Conservation (phyloP, 202 grass and related monocot genomes). For the Setaria italica region DNA sequence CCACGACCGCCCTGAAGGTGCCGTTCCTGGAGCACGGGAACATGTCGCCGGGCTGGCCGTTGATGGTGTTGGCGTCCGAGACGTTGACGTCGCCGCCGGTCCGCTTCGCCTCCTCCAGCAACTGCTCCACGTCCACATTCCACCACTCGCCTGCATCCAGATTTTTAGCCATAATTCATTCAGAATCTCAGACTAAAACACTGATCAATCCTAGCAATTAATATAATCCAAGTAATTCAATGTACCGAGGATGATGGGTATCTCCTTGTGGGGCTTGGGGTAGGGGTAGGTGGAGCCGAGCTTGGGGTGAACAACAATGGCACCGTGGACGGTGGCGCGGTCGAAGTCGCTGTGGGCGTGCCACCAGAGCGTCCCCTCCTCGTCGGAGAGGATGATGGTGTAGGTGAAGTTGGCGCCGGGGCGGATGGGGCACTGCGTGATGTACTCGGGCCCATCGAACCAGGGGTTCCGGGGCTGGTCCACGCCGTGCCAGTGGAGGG, state of each 20-base stretch:
- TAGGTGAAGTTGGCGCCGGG: slow-evolving; percentile 64
- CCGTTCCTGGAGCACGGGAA: slow-evolving; percentile 59
- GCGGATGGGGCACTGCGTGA: slow-evolving; percentile 71
- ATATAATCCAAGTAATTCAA: too few relatives aligned
- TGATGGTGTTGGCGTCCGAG: slow-evolving; percentile 82
- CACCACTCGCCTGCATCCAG: slow-evolving; percentile 60
- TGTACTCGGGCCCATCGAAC: slow-evolving; percentile 72
- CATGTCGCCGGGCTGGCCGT: slow-evolving; percentile 70
- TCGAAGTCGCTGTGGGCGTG: slow-evolving; percentile 73
- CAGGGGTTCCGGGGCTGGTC: slow-evolving; percentile 66
- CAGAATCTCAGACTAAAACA: too few relatives aligned
- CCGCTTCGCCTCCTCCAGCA: slow-evolving; percentile 37
- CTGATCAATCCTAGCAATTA: too few relatives aligned
- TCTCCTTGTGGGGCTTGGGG: slow-evolving; percentile 56
- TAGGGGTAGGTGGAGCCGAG: slow-evolving; percentile 48
- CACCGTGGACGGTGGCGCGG: slow-evolving; percentile 62
- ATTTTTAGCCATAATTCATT: too few relatives aligned
- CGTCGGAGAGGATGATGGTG: slow-evolving; percentile 50
- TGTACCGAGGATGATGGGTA: slow-evolving; percentile 57
- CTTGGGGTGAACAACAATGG: slow-evolving; percentile 65
- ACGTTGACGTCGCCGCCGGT: slow-evolving; percentile 21
- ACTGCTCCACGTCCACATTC: slow-evolving; percentile 37
- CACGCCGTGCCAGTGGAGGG: slow-evolving; percentile 82
- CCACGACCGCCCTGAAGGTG: slow-evolving; percentile 48
- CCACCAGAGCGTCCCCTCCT: slow-evolving; percentile 82